A percentile compares a stretch with the other conserved stretches of the same genome.
These are phyloP conservation scores for Oryza coarctata DNA, from an alignment of 176 grass and related monocot genomes.

Conservation along the genomic window DNA sequence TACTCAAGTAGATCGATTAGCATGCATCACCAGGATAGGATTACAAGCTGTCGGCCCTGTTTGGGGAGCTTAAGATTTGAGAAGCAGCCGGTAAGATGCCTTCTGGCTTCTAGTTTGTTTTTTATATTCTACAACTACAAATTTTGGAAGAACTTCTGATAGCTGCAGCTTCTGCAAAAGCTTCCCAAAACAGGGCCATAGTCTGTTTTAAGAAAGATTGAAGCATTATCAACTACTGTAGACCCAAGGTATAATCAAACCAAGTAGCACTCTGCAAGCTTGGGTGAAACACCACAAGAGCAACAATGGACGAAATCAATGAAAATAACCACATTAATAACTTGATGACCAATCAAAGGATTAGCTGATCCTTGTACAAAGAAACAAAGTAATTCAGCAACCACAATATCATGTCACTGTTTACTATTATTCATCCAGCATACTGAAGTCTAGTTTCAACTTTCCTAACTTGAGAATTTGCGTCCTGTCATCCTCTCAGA, in stretches of 20 bases:
- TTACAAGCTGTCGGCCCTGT: no score
- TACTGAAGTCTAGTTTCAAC: not conserved
- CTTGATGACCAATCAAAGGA: slow-evolving; percentile 6
- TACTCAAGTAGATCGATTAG: not conserved
- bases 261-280: not conserved
- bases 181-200: no score
- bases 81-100: no score
- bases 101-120: no score
- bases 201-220: not conserved
- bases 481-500: slow-evolving; percentile 79
- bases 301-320: not conserved
- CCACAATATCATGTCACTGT: not conserved
- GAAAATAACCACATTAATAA: slow-evolving; percentile 37
- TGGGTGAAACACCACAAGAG: not conserved
- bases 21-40: not conserved
- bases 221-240: not conserved
- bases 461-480: slow-evolving; percentile 66
- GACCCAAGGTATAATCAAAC: not conserved
- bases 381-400: slow-evolving; percentile 16
- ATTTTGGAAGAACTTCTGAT: no score
- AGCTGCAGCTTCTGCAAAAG: no score
- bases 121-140: no score
- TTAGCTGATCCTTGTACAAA: not conserved
- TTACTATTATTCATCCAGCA: slow-evolving; percentile 36
- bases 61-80: no score